Evolutionary conservation across 1,284 basidiomycete species (phyloP).

Genomic region (Leucoagaricus sp.): DNA sequence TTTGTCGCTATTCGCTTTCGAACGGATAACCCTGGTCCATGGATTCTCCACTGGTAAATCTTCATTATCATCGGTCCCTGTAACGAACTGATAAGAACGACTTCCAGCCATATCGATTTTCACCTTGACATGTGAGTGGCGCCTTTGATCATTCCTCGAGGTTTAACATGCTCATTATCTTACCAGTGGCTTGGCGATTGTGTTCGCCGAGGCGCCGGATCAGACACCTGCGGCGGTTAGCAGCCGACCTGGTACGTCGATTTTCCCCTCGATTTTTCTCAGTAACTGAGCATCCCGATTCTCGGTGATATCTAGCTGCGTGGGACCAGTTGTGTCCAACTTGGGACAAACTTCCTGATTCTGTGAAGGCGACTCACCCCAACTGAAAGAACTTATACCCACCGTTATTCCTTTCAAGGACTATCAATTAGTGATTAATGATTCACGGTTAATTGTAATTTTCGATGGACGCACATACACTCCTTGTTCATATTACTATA

Average conservation of each 20-base stretch:
- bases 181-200: conserved; percentile 13
- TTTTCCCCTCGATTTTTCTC: too few relatives aligned
- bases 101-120: conserved; percentile 12
- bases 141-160: not conserved
- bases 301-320: not conserved
- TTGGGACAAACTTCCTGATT: conserved; percentile 8
- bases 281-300: too few relatives aligned
- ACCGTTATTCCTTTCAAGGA: too few relatives aligned
- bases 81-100: not conserved
- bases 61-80: not conserved
- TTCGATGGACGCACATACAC: too few relatives aligned
- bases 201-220: conserved; percentile 14
- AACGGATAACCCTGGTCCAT: conserved; percentile 46
- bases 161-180: not conserved
- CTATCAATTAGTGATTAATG: too few relatives aligned
- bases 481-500: too few relatives aligned
- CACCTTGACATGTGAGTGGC: conserved; percentile 6
- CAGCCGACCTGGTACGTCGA: too few relatives aligned
- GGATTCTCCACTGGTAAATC: conserved; percentile 28
- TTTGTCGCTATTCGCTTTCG: conserved; percentile 37
- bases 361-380: too few relatives aligned
- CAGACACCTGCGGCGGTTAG: not conserved
- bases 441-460: too few relatives aligned
- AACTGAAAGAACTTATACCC: too few relatives aligned
- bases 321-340: conserved; percentile 2